Percentiles rank a stretch among this genome's conserved stretches.
These are phyloP conservation scores for Knoxia roxburghii DNA, from an alignment of 257 asterid species.

Conservation along the genomic window DNA sequence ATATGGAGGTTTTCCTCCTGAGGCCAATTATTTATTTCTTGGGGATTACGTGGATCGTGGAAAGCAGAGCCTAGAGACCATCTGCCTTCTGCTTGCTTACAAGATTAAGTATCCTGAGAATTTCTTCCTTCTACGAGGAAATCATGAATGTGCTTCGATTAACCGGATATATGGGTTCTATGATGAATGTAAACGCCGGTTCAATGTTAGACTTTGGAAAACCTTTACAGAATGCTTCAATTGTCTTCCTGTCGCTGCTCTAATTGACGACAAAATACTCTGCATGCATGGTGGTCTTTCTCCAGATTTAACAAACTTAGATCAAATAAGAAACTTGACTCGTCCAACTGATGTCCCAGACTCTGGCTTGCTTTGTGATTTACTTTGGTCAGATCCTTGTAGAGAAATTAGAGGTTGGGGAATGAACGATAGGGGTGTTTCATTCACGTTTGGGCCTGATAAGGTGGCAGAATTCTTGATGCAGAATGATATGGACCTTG, in stretches of 20 bases:
- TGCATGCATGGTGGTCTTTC: slow-evolving; percentile 86
- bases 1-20: slow-evolving; percentile 72
- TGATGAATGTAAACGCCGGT: slow-evolving; percentile 70
- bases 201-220: slow-evolving; percentile 64
- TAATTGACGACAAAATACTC: slow-evolving; percentile 67
- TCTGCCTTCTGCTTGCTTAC: slow-evolving; percentile 73
- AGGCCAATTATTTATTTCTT: slow-evolving; percentile 66
- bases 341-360: slow-evolving; percentile 77
- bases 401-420: slow-evolving; percentile 75
- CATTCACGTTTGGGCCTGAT: slow-evolving; percentile 70
- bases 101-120: slow-evolving; percentile 72
- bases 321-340: slow-evolving; percentile 57
- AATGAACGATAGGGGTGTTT: slow-evolving; percentile 77
- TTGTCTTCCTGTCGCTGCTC: slow-evolving; percentile 77
- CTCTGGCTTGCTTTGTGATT: slow-evolving; percentile 68
- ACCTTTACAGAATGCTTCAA: slow-evolving; percentile 62
- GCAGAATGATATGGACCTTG: slow-evolving; percentile 81
- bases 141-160: slow-evolving; percentile 70
- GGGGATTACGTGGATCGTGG: slow-evolving; percentile 81
- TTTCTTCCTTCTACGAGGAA: slow-evolving; percentile 68
- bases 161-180: slow-evolving; percentile 72
- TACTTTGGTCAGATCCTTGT: slow-evolving; percentile 76
- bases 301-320: slow-evolving; percentile 60
- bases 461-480: slow-evolving; percentile 73
- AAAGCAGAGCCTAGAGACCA: slow-evolving; percentile 68